These are phyloP conservation scores for Zygotorulaspora chibaensis DNA, from an alignment of 805 yeast genomes.

Conservation along the genomic window DNA sequence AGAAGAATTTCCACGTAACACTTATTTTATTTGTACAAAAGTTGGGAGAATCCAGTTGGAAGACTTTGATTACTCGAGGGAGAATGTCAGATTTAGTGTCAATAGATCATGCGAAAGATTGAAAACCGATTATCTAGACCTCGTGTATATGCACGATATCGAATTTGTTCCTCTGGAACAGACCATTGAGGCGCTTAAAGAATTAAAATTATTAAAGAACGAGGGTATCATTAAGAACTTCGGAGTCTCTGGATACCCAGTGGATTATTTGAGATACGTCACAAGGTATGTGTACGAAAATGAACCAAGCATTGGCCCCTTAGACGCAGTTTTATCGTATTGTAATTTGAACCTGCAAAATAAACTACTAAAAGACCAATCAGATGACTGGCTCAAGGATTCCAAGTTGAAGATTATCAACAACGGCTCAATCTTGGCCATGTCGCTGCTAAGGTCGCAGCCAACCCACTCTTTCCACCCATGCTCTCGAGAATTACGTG, in stretches of 20 bases:
- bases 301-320: constrained; percentile 47
- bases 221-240: constrained; percentile 60
- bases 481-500: constrained; percentile 54
- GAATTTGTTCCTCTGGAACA: constrained; percentile 64
- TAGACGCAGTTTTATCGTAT: constrained; percentile 76
- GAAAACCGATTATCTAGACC: constrained; percentile 64
- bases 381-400: constrained; percentile 45
- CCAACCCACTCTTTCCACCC: constrained; percentile 79
- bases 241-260: constrained; percentile 87
- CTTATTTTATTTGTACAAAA: constrained; percentile 72
- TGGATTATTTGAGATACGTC: constrained; percentile 56
- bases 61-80: constrained; percentile 70
- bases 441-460: constrained; percentile 74
- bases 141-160: constrained; percentile 84
- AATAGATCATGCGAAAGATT: constrained; percentile 63
- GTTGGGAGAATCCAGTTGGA: constrained; percentile 71
- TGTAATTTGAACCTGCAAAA: constrained; percentile 83
- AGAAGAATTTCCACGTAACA: constrained; percentile 48
- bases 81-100: constrained; percentile 58
- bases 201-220: constrained; percentile 53
- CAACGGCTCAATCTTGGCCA: constrained; percentile 82
- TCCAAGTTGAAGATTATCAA: constrained; percentile 56
- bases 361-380: constrained; percentile 44
- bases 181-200: constrained; percentile 58
- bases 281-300: constrained; percentile 38